These are phyloP conservation scores for Phaeolepiota aurea DNA, from an alignment of 768 basidiomycete genomes.

Conservation along the genomic window DNA sequence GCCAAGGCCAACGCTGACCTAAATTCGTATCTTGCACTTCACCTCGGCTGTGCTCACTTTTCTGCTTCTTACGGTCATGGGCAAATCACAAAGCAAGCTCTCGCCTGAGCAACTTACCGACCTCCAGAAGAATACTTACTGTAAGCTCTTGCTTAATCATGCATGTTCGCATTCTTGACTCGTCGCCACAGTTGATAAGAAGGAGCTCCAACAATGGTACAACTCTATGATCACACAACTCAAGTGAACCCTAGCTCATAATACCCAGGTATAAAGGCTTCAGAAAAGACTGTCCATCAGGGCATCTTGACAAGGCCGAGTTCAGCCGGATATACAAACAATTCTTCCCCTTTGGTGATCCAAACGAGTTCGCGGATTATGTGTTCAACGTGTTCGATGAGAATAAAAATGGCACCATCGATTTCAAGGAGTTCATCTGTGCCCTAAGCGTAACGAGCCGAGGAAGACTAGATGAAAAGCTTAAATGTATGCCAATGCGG, in stretches of 20 bases:
- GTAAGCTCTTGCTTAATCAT: constrained; percentile 28
- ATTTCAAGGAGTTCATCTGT: constrained; percentile 99
- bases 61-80: constrained; percentile 54
- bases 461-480: constrained; percentile 92
- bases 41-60: constrained; percentile 6
- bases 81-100: constrained; percentile 95
- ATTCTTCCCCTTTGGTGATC: constrained; percentile 99
- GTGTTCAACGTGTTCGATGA: constrained; percentile 98
- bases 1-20: constrained; percentile 7
- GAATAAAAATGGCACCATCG: constrained; percentile 94
- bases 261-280: constrained; percentile 94
- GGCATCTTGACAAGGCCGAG: constrained; percentile 91
- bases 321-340: constrained; percentile 98
- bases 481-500: constrained; percentile 68
- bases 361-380: constrained; percentile 92
- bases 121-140: constrained; percentile 97
- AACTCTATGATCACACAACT: constrained; percentile 5
- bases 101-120: constrained; percentile 89
- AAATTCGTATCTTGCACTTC: no score
- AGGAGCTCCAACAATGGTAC: constrained; percentile 93
- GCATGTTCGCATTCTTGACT: constrained; percentile 7
- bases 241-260: constrained; percentile 4
- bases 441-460: constrained; percentile 93
- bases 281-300: constrained; percentile 96
- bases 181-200: constrained; percentile 72